Evolutionary conservation across 2,329 filamentous ascomycete species (phyloP).

Genomic region (Talaromyces sp.): DNA sequence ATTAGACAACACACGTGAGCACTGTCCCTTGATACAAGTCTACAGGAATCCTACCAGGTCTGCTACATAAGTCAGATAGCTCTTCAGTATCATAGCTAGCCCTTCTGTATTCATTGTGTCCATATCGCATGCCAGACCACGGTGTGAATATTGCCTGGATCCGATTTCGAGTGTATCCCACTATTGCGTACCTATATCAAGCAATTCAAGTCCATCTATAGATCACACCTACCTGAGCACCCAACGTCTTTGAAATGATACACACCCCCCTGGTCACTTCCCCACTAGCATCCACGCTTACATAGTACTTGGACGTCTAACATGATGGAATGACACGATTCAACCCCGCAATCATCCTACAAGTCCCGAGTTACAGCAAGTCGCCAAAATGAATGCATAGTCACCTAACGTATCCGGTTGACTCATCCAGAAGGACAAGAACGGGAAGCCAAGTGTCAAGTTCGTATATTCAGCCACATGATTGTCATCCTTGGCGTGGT

Average conservation of each 20-base stretch:
- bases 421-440: not conserved
- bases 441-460: not conserved
- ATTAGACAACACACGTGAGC: not conserved
- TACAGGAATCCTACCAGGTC: too few relatives aligned
- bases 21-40: not conserved
- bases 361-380: not conserved
- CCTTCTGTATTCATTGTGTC: not conserved
- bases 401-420: not conserved
- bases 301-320: not conserved
- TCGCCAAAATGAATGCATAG: not conserved
- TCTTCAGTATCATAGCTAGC: too few relatives aligned
- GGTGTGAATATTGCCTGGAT: not conserved
- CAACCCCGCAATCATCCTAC: constrained; percentile 6
- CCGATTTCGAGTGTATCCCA: not conserved
- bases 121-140: not conserved
- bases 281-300: not conserved
- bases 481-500: not conserved
- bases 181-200: not conserved
- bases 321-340: not conserved
- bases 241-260: not conserved
- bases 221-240: not conserved
- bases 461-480: not conserved
- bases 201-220: not conserved
- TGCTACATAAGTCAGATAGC: too few relatives aligned
- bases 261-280: not conserved